Evolutionary conservation across 2,329 filamentous ascomycete species (phyloP).

Genomic region (Pestalotiopsis sp.): DNA sequence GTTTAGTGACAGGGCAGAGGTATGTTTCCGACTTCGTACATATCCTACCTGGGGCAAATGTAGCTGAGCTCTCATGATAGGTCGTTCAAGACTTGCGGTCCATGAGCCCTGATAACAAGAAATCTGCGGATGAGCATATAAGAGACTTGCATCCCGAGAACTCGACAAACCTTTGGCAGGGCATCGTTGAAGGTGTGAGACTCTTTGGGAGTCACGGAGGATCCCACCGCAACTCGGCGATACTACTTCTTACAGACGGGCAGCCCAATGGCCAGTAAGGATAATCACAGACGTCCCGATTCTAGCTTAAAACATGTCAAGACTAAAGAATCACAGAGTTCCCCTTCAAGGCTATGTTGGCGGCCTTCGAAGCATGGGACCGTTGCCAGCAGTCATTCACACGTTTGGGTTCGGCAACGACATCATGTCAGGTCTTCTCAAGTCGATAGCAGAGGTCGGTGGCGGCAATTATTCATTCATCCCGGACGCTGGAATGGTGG

Average conservation of each 20-base stretch:
- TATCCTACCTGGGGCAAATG: background rate
- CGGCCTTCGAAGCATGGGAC: slow-evolving; percentile 47
- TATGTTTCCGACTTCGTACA: slow-evolving; percentile 14
- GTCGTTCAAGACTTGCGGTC: slow-evolving; percentile 46
- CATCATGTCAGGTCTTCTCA: slow-evolving; percentile 55
- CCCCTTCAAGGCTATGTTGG: slow-evolving; percentile 56
- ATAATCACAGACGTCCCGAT: background rate
- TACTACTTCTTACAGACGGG: slow-evolving; percentile 59
- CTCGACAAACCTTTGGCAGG: slow-evolving; percentile 61
- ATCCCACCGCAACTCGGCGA: slow-evolving; percentile 45
- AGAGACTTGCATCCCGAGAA: slow-evolving; percentile 38
- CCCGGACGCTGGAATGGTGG: slow-evolving; percentile 63
- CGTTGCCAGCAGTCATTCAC: slow-evolving; percentile 48
- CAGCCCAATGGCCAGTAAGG: slow-evolving; percentile 54
- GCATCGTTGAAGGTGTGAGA: slow-evolving; percentile 51
- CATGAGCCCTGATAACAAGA: slow-evolving; percentile 52
- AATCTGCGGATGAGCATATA: slow-evolving; percentile 42
- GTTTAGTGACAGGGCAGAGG: slow-evolving; percentile 45
- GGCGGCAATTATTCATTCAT: slow-evolving; percentile 64
- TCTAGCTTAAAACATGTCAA: background rate
- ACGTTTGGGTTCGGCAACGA: slow-evolving; percentile 58
- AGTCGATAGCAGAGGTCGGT: slow-evolving; percentile 60
- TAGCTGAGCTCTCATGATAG: slow-evolving; percentile 18
- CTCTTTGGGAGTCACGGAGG: slow-evolving; percentile 41
- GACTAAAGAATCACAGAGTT: slow-evolving; percentile 32